phyloP scores from a whole-genome alignment of 2,329 filamentous ascomycete species.

The Nothophoma quercina region DNA sequence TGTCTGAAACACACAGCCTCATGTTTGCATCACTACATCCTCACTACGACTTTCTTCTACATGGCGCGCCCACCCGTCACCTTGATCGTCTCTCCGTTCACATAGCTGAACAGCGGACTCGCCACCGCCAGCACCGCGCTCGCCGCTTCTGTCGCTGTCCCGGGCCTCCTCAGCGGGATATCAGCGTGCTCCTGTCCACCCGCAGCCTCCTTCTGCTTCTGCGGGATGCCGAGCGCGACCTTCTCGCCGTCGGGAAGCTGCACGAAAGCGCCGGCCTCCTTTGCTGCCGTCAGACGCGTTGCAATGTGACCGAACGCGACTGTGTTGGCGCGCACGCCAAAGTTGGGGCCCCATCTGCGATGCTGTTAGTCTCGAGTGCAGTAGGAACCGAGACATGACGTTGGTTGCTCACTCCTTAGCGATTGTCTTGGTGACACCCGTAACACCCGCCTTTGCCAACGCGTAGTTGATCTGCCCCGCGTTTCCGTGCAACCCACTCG shows the following conservation, averaged over 20 bases:
- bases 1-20: neutral
- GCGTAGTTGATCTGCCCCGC: slow-evolving; percentile 92
- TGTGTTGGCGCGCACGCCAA: slow-evolving; percentile 83
- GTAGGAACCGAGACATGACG: neutral
- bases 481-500: slow-evolving; percentile 84
- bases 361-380: neutral
- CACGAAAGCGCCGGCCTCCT: slow-evolving; percentile 83
- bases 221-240: slow-evolving; percentile 53
- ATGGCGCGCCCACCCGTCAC: slow-evolving; percentile 79
- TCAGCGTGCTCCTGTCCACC: slow-evolving; percentile 61
- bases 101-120: slow-evolving; percentile 84
- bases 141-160: slow-evolving; percentile 81
- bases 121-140: slow-evolving; percentile 78
- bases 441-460: slow-evolving; percentile 82
- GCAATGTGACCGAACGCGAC: slow-evolving; percentile 84
- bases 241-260: slow-evolving; percentile 73
- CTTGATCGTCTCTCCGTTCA: slow-evolving; percentile 85
- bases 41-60: slow-evolving; percentile 53
- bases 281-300: slow-evolving; percentile 81
- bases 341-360: slow-evolving; percentile 74
- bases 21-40: neutral
- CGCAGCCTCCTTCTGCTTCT: slow-evolving; percentile 52
- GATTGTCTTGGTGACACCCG: slow-evolving; percentile 85
- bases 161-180: slow-evolving; percentile 80
- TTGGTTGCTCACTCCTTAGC: slow-evolving; percentile 78